phyloP scores from a whole-genome alignment of 805 yeast genomes.

The Cyberlindnera amylophila region DNA sequence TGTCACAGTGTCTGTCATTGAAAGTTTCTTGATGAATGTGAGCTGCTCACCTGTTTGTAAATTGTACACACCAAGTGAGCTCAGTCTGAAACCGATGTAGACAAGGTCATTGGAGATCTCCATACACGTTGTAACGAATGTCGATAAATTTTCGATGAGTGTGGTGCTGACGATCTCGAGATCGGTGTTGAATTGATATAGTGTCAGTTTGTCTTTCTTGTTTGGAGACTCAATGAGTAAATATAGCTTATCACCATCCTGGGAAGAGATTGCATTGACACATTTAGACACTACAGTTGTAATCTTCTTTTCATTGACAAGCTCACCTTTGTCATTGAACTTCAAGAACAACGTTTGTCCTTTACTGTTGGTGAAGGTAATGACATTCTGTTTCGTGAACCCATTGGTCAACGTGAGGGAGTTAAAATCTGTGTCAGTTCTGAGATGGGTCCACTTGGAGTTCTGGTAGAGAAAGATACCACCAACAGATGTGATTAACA shows the following conservation, averaged over 20 bases:
- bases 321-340: constrained; percentile 35
- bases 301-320: constrained; percentile 22
- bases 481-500: constrained; percentile 60
- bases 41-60: constrained; percentile 28
- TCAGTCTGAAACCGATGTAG: constrained; percentile 68
- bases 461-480: constrained; percentile 34
- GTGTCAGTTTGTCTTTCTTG: constrained; percentile 49
- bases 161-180: constrained; percentile 26
- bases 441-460: constrained; percentile 29
- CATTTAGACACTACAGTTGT: constrained; percentile 38
- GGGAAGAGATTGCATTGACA: constrained; percentile 43
- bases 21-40: constrained; percentile 40
- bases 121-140: constrained; percentile 59
- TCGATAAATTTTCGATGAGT: constrained; percentile 37
- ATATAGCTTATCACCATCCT: constrained; percentile 29
- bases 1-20: constrained; percentile 68
- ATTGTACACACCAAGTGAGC: constrained; percentile 57
- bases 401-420: constrained; percentile 44
- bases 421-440: constrained; percentile 27
- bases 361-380: constrained; percentile 32
- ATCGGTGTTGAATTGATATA: constrained; percentile 35
- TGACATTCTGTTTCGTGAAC: constrained; percentile 32
- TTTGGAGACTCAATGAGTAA: constrained; percentile 65
- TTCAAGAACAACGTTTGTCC: constrained; percentile 44
- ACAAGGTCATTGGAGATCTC: constrained; percentile 41